Evolutionary conservation across 2,329 filamentous ascomycete species (phyloP), one percentile per base, ranked within the genome.

Genomic region (Diplocarpon mali): DNA sequence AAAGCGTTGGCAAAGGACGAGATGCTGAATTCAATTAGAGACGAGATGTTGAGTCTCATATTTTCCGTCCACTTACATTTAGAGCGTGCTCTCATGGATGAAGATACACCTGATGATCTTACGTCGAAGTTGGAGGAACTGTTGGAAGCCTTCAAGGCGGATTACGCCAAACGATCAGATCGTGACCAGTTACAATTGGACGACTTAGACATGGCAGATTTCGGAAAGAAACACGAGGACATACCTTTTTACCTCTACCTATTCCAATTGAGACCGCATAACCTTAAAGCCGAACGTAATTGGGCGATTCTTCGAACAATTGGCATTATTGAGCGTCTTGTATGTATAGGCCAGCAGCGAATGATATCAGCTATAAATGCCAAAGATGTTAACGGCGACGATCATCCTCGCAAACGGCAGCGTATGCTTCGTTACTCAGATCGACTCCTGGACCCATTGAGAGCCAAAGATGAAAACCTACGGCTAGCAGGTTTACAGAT

Each of bases 41-140:
- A 90, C 52, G 86, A 88, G 61, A 83, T 95, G 61, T 69, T 93
- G 29, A 79, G 79, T 53, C 77, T 78, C 1, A 67, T 95, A 24
- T 78, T 84, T 50, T 68, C 76, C n/a, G 69, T 80, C 28, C 72
- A 78, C 52, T 65, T 81, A 8, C 77, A 82, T 51, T 66, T 85
- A 37, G 71, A 84, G 52, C 66, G 75, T 46, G 58, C 84, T 28
- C 61, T 72, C 20, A 60, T 64, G 34, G 67, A 73, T 41, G 60
- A 64, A 7, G 59, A 49, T 34, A 52, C 45, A 52, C 52, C 41
- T 53, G 63, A 24, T 24, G 30, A 60, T 48, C 53, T 59, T 44
- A 55, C 53, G 12, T 57, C 36, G 62, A 72, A 52, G 44, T 53
- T 94, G 5, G 76, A 82, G 51, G 73, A 75, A n/a, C 63, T 95